Percentiles rank a stretch among this genome's conserved stretches.
These are phyloP conservation scores for Dimocarpus longan DNA, from an alignment of 345 rosid genomes.

Conservation along the genomic window DNA sequence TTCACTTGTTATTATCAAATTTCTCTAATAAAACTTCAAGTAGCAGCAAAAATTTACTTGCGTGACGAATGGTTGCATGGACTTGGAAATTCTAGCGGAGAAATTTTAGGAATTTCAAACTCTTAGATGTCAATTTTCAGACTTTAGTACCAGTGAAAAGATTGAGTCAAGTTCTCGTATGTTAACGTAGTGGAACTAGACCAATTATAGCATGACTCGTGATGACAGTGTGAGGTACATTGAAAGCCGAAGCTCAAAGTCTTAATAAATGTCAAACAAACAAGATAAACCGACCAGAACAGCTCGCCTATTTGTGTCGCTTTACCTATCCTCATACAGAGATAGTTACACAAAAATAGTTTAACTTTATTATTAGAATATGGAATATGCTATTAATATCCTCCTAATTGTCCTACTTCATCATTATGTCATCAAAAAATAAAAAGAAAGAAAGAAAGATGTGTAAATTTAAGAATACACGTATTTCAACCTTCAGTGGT, in stretches of 20 bases:
- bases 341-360: no score
- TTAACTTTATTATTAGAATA: background rate
- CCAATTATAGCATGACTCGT: background rate
- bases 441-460: no score
- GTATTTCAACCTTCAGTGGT: no score
- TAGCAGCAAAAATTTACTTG: background rate
- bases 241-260: background rate
- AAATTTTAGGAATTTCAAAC: no score
- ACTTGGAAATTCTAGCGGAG: background rate
- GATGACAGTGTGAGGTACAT: background rate
- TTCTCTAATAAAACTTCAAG: background rate
- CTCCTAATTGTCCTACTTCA: background rate
- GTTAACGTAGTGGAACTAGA: background rate
- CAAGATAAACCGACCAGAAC: background rate
- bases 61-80: background rate
- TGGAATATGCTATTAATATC: background rate
- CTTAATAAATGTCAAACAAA: background rate
- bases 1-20: background rate
- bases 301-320: background rate
- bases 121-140: background rate
- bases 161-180: background rate
- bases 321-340: background rate
- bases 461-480: no score
- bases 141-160: background rate
- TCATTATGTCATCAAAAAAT: no score